Conservation (phyloP, 129 eudicot genomes). For the Escallonia rubra region DNA sequence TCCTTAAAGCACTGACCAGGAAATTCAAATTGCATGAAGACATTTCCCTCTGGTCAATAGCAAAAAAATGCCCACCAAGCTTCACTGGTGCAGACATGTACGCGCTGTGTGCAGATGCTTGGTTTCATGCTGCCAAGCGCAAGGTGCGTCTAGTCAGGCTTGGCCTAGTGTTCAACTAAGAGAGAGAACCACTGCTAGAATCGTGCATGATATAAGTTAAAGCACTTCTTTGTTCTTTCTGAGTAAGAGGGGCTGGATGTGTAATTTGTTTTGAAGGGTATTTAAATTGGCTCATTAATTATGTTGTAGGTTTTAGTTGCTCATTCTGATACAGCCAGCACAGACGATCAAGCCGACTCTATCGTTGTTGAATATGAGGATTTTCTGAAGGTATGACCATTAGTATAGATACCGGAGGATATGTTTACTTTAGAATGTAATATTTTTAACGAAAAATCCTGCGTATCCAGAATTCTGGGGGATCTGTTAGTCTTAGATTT, state of each 20-base stretch:
- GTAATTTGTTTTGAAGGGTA: too few species aligned
- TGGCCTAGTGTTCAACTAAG: background rate
- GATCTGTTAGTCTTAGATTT: too few species aligned
- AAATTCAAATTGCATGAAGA: slow-evolving; percentile 90
- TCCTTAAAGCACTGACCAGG: slow-evolving; percentile 83
- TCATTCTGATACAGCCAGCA: slow-evolving; percentile 44
- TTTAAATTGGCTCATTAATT: slow-evolving; percentile 1
- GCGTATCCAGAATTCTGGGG: too few species aligned
- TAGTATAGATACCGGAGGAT: too few species aligned
- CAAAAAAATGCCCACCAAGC: slow-evolving; percentile 82
- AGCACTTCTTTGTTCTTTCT: too few species aligned
- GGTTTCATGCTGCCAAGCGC: slow-evolving; percentile 98
- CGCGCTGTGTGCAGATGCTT: slow-evolving; percentile 98
- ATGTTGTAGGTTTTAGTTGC: slow-evolving; percentile 49
- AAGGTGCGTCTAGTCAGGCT: slow-evolving; percentile 39
- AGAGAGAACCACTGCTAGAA: background rate
- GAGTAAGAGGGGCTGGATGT: background rate
- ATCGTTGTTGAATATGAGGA: slow-evolving; percentile 80
- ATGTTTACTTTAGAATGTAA: background rate
- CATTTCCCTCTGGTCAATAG: slow-evolving; percentile 66
- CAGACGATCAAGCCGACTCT: slow-evolving; percentile 50
- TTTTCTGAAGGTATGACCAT: slow-evolving; percentile 56
- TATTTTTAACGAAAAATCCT: background rate
- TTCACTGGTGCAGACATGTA: slow-evolving; percentile 99
- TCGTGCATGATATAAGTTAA: too few species aligned